Percentiles rank a stretch among this genome's conserved stretches.
Evolutionary conservation across 306 rosid genomes (phyloP).

Genomic region (Argentina anserina): DNA sequence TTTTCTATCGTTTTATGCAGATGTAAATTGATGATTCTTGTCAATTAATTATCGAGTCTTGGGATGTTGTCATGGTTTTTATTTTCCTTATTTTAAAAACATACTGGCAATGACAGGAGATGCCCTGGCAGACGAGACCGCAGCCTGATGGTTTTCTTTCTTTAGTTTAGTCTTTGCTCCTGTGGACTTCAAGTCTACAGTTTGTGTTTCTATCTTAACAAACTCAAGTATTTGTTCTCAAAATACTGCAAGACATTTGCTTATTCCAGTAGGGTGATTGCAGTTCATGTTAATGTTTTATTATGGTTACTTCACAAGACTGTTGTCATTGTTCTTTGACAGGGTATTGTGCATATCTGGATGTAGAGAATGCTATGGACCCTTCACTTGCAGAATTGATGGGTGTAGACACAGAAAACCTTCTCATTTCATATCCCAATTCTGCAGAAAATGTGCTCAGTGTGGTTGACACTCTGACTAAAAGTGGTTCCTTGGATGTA

Average conservation of each 20-base stretch:
- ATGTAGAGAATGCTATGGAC: conserved; percentile 81
- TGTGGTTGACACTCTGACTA: conserved; percentile 68
- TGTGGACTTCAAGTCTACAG: not conserved
- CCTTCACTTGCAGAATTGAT: conserved; percentile 72
- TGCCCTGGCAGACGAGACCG: too few relatives aligned
- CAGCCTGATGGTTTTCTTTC: not conserved
- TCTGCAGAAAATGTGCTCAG: conserved; percentile 76
- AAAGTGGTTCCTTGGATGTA: conserved; percentile 79
- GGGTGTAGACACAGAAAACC: conserved; percentile 66
- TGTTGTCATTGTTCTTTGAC: conserved; percentile 29
- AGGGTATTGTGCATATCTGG: conserved; percentile 90
- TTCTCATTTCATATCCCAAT: conserved; percentile 68
- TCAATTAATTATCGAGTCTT: not conserved
- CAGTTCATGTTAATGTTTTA: conserved; percentile 2
- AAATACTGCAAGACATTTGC: not conserved
- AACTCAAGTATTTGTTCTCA: not conserved
- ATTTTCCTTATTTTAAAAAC: too few relatives aligned
- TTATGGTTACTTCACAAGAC: not conserved
- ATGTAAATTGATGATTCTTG: not conserved
- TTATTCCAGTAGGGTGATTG: not conserved
- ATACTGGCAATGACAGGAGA: too few relatives aligned
- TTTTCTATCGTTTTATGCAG: not conserved
- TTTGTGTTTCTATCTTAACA: not conserved
- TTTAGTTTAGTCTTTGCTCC: not conserved
- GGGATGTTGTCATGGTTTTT: not conserved